Evolutionary conservation across 805 yeast species (phyloP), one percentile per base, ranked within the genome.

Genomic region (Candida germanica): DNA sequence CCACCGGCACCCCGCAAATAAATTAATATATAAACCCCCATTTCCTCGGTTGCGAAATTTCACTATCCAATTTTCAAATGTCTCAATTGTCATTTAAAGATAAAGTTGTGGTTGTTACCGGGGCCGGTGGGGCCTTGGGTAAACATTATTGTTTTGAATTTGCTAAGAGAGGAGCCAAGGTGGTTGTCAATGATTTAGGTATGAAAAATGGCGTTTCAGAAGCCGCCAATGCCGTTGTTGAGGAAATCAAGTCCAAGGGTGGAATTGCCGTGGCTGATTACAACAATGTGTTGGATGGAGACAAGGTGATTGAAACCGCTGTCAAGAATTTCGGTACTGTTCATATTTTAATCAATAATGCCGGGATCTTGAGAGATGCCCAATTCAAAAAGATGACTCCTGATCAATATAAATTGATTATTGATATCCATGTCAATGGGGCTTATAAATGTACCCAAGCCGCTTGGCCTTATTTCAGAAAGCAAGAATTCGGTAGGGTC

Each of bases 101-200:
- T 50, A 82, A 84, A 59, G 97, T 91, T 29, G 97, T 91, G 22
- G 79, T 91, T 39, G 80, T 91, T 57, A 91, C 97, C 33, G 98
- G 98, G 22, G 93, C 97, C 31, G 98, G 98, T 46, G 98, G 97
- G 49, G 98, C 98, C 13, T 74, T 91, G 29, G 98, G 98, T 16
- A 84, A 75, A 51, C 79, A 79, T 32, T 91, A 91, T 61, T 95
- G 96, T 4, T 65, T 87, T 21, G 87, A 83, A 49, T 91, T 74
- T 62, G 98, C 95, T 28, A 69, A 79, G 40, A 74, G 95, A 48
- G 98, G 98, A 23, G 98, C 97, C 42, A 82, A 83, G 51, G 96
- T 91, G 24, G 96, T 91, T 17, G 96, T 91, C 21, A 91, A 91
- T 58, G 98, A 91, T 62, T 72, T 91, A 43, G 96, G 97, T 38